Conservation (phyloP, 2,329 filamentous ascomycete genomes). For the Dactylellina drechsleri region DNA sequence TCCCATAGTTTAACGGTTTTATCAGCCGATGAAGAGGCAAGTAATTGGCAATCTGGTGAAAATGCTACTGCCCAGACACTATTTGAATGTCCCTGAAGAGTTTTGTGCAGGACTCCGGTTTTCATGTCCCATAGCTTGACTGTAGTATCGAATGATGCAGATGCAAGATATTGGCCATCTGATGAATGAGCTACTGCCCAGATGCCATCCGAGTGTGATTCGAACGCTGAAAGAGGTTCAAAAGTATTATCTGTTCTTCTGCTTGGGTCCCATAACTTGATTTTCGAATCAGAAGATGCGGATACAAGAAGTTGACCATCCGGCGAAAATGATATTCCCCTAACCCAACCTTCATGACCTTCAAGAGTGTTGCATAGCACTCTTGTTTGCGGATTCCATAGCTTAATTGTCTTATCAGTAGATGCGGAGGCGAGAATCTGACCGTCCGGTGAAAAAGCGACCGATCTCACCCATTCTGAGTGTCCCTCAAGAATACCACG, state of each 20-base stretch:
- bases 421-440: slow-evolving; percentile 1
- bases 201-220: not conserved
- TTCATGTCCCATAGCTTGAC: slow-evolving; percentile 70
- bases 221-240: not conserved
- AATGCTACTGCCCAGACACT: slow-evolving; percentile 5
- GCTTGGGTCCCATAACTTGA: slow-evolving; percentile 9
- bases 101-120: slow-evolving; percentile 78
- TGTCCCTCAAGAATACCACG: not conserved
- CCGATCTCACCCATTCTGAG: not conserved
- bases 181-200: slow-evolving; percentile 5
- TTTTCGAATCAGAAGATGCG: not conserved
- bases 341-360: not conserved
- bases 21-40: not conserved
- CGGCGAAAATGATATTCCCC: not conserved
- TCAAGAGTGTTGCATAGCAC: not conserved
- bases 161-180: not conserved
- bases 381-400: not conserved
- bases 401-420: not conserved
- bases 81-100: slow-evolving; percentile 68
- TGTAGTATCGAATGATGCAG: slow-evolving; percentile 51
- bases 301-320: not conserved
- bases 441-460: not conserved
- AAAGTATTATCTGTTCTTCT: not conserved
- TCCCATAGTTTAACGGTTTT: slow-evolving; percentile 4
- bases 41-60: slow-evolving; percentile 7